Percentiles rank a stretch among this genome's conserved stretches.
phyloP scores from a whole-genome alignment of 2,329 filamentous ascomycete species.

The Aspergillus floridensis region DNA sequence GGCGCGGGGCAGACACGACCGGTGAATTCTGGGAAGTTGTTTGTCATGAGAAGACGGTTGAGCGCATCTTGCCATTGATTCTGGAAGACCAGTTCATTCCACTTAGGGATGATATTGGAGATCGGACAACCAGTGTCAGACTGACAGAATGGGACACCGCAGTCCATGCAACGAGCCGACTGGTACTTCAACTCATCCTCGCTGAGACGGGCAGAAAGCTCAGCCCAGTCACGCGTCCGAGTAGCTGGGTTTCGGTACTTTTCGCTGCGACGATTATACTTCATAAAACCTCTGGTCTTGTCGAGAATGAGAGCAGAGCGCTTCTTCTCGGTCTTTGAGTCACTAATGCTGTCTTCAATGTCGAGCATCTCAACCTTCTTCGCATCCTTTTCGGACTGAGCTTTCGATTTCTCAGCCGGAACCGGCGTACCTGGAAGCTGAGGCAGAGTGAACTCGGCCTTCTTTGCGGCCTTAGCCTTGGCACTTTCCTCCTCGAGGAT shows the following conservation, averaged over 20 bases:
- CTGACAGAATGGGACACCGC: constrained; percentile 96
- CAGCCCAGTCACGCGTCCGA: constrained; percentile 87
- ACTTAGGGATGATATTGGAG: constrained; percentile 96
- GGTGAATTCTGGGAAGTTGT: constrained; percentile 98
- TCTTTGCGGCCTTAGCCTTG: constrained; percentile 81
- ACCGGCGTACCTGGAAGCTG: constrained; percentile 61
- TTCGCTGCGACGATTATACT: constrained; percentile 87
- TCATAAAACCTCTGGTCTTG: constrained; percentile 97
- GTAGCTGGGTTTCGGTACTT: constrained; percentile 86
- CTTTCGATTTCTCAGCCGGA: constrained; percentile 56
- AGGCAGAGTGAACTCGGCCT: constrained; percentile 76
- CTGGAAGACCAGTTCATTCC: constrained; percentile 78
- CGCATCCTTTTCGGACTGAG: constrained; percentile 54
- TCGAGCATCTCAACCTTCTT: constrained; percentile 73
- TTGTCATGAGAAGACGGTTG: constrained; percentile 89
- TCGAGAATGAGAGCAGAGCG: constrained; percentile 89
- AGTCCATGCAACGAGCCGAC: constrained; percentile 96
- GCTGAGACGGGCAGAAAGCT: constrained; percentile 80
- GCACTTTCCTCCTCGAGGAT: constrained; percentile 81
- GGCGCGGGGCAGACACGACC: constrained; percentile 95
- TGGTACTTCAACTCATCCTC: constrained; percentile 97
- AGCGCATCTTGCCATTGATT: constrained; percentile 88
- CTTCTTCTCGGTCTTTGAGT: constrained; percentile 82
- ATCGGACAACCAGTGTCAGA: constrained; percentile 95
- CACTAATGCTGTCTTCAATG: constrained; percentile 86